Conservation (phyloP, 805 yeast species). For the Candida sanyiensis region DNA sequence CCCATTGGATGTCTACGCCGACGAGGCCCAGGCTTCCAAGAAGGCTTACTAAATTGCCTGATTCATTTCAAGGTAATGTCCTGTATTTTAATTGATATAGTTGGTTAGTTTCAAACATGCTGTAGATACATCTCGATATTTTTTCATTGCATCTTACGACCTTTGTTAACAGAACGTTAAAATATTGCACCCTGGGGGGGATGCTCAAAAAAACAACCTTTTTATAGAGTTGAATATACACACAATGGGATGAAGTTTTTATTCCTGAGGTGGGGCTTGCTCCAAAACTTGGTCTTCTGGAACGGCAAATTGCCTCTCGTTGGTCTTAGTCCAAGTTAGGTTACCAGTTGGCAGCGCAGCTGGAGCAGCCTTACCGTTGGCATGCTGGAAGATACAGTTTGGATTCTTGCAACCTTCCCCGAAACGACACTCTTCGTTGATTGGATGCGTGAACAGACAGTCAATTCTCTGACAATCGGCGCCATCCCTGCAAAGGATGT, state of each 20-base stretch:
- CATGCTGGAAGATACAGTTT: constrained; percentile 72
- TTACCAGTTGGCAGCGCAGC: constrained; percentile 17
- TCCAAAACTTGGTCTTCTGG: constrained; percentile 71
- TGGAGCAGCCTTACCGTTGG: constrained; percentile 56
- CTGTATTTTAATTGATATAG: constrained; percentile 1
- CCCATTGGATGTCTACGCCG: constrained; percentile 93
- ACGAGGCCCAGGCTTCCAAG: constrained; percentile 69
- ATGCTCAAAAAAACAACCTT: background rate
- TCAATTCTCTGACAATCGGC: constrained; percentile 70
- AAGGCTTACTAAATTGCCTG: constrained; percentile 58
- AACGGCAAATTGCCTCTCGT: constrained; percentile 69
- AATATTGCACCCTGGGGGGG: too few species aligned
- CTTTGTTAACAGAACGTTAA: too few species aligned
- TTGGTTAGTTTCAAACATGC: background rate
- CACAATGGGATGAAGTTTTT: background rate
- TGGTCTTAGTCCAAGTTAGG: constrained; percentile 34
- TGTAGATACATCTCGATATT: background rate
- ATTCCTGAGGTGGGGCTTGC: constrained; percentile 49
- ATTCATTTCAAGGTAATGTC: constrained; percentile 9
- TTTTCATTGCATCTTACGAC: background rate
- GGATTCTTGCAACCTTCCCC: constrained; percentile 69
- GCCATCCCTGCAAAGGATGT: constrained; percentile 77
- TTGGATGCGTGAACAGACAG: constrained; percentile 80
- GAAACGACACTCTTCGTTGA: constrained; percentile 73
- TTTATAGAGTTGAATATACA: background rate